Evolutionary conservation across 495 filamentous ascomycete species (phyloP).

Genomic region (Diplogelasinospora grovesii): DNA sequence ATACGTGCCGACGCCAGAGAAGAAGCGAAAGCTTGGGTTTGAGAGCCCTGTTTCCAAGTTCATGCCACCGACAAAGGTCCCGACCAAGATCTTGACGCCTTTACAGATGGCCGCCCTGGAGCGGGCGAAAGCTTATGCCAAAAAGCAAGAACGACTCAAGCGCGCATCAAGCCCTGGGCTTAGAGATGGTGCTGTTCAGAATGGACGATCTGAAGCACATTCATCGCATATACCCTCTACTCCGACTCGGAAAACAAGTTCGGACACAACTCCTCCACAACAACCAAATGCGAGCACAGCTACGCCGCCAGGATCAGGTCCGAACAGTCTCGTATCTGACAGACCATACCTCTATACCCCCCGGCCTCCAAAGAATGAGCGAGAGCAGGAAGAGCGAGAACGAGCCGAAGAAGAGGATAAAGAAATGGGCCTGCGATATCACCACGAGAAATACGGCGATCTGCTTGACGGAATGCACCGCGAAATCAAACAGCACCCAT

Average conservation of each 20-base stretch:
- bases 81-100: constrained; percentile 13
- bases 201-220: too few relatives aligned
- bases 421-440: constrained; percentile 14
- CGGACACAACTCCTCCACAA: too few relatives aligned
- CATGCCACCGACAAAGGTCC: constrained; percentile 11
- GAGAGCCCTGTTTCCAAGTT: constrained; percentile 19
- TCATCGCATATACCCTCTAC: too few relatives aligned
- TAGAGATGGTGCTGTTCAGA: too few relatives aligned
- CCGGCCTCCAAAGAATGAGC: too few relatives aligned
- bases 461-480: constrained; percentile 10
- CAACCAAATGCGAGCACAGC: too few relatives aligned
- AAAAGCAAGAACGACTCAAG: background rate
- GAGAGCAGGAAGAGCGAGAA: background rate
- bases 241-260: too few relatives aligned
- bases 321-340: too few relatives aligned
- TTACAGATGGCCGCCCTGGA: too few relatives aligned
- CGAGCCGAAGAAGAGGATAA: constrained; percentile 13
- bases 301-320: too few relatives aligned
- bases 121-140: background rate
- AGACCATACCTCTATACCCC: too few relatives aligned
- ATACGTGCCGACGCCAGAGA: constrained; percentile 20
- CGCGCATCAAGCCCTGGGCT: too few relatives aligned
- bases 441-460: constrained; percentile 9
- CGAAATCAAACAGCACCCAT: constrained; percentile 10
- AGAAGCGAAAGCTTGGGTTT: constrained; percentile 18